A percentile compares a stretch with the other conserved stretches of the same genome.
These are phyloP conservation scores for Xylaria digitata DNA, from an alignment of 2,329 filamentous ascomycete genomes.

Conservation along the genomic window DNA sequence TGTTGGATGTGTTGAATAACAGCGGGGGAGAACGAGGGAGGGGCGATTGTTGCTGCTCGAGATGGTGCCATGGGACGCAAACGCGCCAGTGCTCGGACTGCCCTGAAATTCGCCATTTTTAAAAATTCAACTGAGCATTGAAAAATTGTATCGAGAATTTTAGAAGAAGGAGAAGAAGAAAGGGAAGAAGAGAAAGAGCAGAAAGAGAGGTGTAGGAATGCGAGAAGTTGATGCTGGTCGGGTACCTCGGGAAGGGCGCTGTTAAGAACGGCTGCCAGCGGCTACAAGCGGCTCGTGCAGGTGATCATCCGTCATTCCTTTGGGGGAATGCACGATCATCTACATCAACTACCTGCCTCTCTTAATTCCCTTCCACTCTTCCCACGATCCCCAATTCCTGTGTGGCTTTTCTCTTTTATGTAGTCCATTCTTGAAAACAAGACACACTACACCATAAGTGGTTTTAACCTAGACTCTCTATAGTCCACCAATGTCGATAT, in stretches of 20 bases:
- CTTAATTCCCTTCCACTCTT: conserved; percentile 15
- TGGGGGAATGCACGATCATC: conserved; percentile 42
- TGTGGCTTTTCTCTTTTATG: conserved; percentile 39
- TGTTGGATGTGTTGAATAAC: conserved; percentile 41
- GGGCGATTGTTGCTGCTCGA: conserved; percentile 26
- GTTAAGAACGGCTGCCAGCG: conserved; percentile 33
- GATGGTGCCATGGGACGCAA: conserved; percentile 27
- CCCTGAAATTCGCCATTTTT: conserved; percentile 58
- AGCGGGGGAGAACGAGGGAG: conserved; percentile 47
- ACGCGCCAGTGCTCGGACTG: conserved; percentile 51
- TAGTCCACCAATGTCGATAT: conserved; percentile 58
- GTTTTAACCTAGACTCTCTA: background rate
- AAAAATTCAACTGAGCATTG: conserved; percentile 21
- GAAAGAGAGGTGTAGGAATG: conserved; percentile 24
- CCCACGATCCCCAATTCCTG: conserved; percentile 20
- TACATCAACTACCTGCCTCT: conserved; percentile 18
- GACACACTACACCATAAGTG: conserved; percentile 4
- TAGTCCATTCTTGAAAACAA: conserved; percentile 28
- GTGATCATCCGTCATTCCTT: conserved; percentile 22
- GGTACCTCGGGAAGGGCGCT: conserved; percentile 10
- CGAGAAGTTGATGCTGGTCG: conserved; percentile 17
- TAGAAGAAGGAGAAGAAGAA: background rate
- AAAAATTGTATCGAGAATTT: background rate
- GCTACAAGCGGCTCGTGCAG: conserved; percentile 36
- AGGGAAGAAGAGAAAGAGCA: background rate